These are phyloP conservation scores for Eutrema salsugineum DNA, from an alignment of 441 rosid species.

Conservation along the genomic window DNA sequence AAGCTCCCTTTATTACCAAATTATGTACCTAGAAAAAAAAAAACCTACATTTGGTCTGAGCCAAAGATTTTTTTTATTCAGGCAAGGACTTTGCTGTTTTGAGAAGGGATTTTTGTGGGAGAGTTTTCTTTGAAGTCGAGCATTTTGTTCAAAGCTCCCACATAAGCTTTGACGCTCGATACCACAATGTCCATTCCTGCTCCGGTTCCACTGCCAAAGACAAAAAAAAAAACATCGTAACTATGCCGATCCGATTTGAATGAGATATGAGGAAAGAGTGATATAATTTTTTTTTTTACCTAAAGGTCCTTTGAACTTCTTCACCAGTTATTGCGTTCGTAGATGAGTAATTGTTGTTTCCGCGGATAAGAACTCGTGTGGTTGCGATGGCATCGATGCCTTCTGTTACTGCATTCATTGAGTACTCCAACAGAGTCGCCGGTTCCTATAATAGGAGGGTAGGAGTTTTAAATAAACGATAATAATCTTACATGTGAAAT, in stretches of 20 bases:
- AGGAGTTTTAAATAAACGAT: background rate
- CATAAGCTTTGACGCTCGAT: slow-evolving; percentile 92
- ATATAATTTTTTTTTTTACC: no score
- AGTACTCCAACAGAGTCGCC: slow-evolving; percentile 70
- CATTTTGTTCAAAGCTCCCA: slow-evolving; percentile 90
- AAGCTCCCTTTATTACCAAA: background rate
- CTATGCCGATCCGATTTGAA: background rate
- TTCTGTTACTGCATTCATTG: slow-evolving; percentile 81
- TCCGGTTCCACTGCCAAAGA: slow-evolving; percentile 68
- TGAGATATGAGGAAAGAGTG: background rate
- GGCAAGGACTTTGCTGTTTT: slow-evolving; percentile 38
- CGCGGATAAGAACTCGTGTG: slow-evolving; percentile 80
- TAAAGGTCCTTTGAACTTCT: slow-evolving; percentile 56
- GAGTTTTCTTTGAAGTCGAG: slow-evolving; percentile 47
- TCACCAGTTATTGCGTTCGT: slow-evolving; percentile 63
- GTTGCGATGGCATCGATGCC: slow-evolving; percentile 96
- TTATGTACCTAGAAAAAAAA: slow-evolving; percentile 10
- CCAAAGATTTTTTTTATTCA: slow-evolving; percentile 22
- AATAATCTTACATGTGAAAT: background rate
- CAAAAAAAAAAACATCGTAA: background rate
- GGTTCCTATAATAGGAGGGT: slow-evolving; percentile 48
- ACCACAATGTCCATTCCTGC: slow-evolving; percentile 89
- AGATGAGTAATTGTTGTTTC: slow-evolving; percentile 37
- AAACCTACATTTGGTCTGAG: background rate
- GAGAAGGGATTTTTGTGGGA: slow-evolving; percentile 26